Base-by-base conservation (phyloP, 192 early-diverging fungal species). In the Umbelopsis vinacea region DNA sequence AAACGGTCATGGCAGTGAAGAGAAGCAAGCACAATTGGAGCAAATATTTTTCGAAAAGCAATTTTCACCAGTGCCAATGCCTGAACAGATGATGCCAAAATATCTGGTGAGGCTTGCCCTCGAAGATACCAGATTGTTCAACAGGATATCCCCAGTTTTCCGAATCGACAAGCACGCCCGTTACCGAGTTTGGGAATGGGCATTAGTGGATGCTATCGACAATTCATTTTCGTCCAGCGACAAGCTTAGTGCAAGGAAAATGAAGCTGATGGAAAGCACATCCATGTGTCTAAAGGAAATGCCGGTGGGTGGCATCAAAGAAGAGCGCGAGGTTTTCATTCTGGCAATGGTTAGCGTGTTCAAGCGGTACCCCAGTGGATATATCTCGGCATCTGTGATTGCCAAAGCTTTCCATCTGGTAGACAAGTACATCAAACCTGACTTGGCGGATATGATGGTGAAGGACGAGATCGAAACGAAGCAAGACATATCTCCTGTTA, bases 71-170 rank as follows among this genome's bases (percentile, higher is more conserved):
- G 4, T 63, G 19, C 57, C 57, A 26, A 6, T 63, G 19, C 57
- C 57, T 17, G 57, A 63, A 63, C 57, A 63, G 33, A 35, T 63
- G 57, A 63, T 63, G 33, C 33, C 57, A 12, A 63, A 63, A 26
- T 37, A 11, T 37, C 19, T 63, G 15, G 33, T 63, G 14, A 29
- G 33, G 19, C 57, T 37, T 12, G 57, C 57, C 10, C 29, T 37
- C 0, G 57, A 63, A 63, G 33, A 63, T 37, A 6, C 12, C 10
- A 63, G 33, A 2, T 3, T 63, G 4, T 63, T 63, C 35, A 26
- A 3, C 3, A 29, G 7, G 0, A 2, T 63, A 19, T 29, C 26
- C 17, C 57, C 57, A 6, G 11, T 29, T 29, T 63, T 63, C 7
- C 19, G 33, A 35, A 29, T 63, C 12, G 57, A 63, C 29, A 63